Conservation (phyloP, 345 rosid genomes). For the Salix brachista region DNA sequence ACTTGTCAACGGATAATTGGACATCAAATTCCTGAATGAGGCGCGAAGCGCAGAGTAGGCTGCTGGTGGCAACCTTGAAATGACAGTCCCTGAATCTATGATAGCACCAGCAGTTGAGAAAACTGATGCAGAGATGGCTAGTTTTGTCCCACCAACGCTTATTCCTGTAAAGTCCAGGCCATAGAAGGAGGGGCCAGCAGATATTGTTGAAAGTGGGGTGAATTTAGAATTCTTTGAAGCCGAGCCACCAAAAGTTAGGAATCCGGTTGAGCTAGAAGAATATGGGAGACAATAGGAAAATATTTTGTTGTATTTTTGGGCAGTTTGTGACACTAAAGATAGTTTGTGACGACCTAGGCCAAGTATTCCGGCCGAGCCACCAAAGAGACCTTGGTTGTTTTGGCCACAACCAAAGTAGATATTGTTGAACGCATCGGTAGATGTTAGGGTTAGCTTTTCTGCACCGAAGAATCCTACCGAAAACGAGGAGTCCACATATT, state of each 20-base stretch:
- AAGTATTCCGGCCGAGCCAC: conserved; percentile 64
- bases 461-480: conserved; percentile 58
- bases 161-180: conserved; percentile 58
- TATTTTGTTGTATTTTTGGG: conserved; percentile 46
- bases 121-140: conserved; percentile 41
- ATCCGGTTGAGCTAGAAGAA: conserved; percentile 56
- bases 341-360: conserved; percentile 76
- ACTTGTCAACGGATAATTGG: conserved; percentile 47
- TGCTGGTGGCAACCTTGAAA: conserved; percentile 63
- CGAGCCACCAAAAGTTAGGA: conserved; percentile 50
- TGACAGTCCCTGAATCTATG: conserved; percentile 87
- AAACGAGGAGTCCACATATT: conserved; percentile 72
- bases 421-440: conserved; percentile 39
- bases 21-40: conserved; percentile 51
- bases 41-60: conserved; percentile 48
- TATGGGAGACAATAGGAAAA: conserved; percentile 92
- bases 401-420: conserved; percentile 80
- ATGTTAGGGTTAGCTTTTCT: conserved; percentile 55
- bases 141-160: conserved; percentile 46
- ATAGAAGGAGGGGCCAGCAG: conserved; percentile 46
- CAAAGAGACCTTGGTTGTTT: conserved; percentile 69
- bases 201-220: conserved; percentile 55
- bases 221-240: conserved; percentile 38
- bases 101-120: conserved; percentile 53
- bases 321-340: conserved; percentile 66